Base-by-base conservation (phyloP, 306 rosid species). In the Myrica gale region DNA sequence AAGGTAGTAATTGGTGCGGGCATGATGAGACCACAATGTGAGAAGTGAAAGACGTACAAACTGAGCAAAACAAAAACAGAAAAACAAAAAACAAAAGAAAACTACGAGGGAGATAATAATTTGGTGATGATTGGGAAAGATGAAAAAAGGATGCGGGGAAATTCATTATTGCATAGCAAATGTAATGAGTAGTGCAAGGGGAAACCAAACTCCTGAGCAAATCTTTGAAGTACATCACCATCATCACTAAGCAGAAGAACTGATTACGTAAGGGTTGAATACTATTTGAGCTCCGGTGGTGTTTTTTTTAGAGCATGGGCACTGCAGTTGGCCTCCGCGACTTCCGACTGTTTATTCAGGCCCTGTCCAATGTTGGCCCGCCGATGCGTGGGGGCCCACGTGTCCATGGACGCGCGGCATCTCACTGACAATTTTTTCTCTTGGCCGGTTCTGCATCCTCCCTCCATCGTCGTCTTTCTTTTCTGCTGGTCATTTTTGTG, bases 71-170 rank as follows among this genome's bases (percentile, higher is more conserved):
- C n/a, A n/a, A 39, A 37, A 61, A 11, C 26, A 10, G 7, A 56
- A 57, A 20, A 20, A 21, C 20, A 8, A 2, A 4, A 11, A 56
- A 20, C 1, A 0, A 53, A 26, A 0, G 2, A 54, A 4, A 5
- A 16, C 17, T 7, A n/a, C 9, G 9, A 13, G 39, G 32, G 10
- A 7, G 12, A 65, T 42, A 4, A 66, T 42, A 17, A 66, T 66
- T 42, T 42, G 70, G 5, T 11, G 70, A 66, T 66, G 70, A 66
- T 66, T 66, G 70, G 70, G n/a, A 9, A 66, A 66, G 5, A 42
- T n/a, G 37, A 32, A 41, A 7, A 65, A 1, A 42, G 11, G 5
- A 8, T 39, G 20, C 3, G 3, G 23, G 46, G 9, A 15, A 62
- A 62, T 13, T 62, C 68, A 62, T 62, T 37, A 62, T 58, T 15